Base-by-base conservation (phyloP, 176 grass and related monocot genomes). In the Musa acuminata region DNA sequence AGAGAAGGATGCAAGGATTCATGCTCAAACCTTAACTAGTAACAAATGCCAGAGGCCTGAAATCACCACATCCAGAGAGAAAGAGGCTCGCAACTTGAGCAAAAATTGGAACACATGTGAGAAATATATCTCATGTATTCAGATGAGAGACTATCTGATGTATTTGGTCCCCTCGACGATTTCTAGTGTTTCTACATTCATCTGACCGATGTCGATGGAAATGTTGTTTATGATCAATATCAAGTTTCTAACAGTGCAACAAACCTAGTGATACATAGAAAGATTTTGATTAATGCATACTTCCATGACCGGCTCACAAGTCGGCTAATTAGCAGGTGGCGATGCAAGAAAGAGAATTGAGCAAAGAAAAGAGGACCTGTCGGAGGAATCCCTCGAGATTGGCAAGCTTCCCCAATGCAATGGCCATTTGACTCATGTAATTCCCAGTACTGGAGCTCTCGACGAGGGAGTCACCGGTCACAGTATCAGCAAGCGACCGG, bases 331-430 rank as follows among this genome's bases (percentile, higher is more conserved):
- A 6, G 35, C 4, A 43, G 35, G 35, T 43, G 35, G 35, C 4
- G 5, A 43, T 43, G 35, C 0, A 6, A 43, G 35, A 43, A 43
- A 43, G 35, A 43, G 35, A 43, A 43, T 0, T 5, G 35, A 43
- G 35, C 62, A 48, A 79, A 53, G 62, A 66, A 8, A 23, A 68
- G 58, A 77, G 49, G 66, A 96, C 93, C 93, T 96, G 89, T 86
- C 86, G 87, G 64, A 88, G 83, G 82, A 92, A 96, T 62, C 89
- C 83, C 88, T 96, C 89, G 66, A 90, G 87, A 81, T 87, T 92
- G 24, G 87, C 77, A 58, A 96, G 83, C 79, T 92, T 92, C 83
- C 81, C 79, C 1, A 96, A 75, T 59, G 93, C 93, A 72, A 92
- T 50, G n/a, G 74, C 93, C 93, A 96, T 92, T 49, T 85, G 77